Conservation (phyloP, 176 grass and related monocot genomes). For the Elymus sibiricus region DNA sequence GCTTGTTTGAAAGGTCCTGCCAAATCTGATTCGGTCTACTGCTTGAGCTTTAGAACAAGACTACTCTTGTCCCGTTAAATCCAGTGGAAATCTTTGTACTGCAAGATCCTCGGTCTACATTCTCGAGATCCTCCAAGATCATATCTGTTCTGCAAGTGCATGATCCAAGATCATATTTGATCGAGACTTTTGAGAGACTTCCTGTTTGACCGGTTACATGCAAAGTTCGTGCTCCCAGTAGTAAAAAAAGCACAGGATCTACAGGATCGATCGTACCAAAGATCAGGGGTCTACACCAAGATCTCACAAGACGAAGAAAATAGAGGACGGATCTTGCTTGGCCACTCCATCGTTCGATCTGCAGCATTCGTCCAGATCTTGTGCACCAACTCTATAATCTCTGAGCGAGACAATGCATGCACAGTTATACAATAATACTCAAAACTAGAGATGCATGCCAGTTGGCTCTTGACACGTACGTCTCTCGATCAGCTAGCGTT, state of each 20-base stretch:
- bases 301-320: not conserved
- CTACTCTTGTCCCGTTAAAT: not conserved
- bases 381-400: not conserved
- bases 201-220: not conserved
- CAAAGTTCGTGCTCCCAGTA: not conserved
- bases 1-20: too few species aligned
- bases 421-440: not conserved
- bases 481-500: not conserved
- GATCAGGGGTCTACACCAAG: not conserved
- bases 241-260: not conserved
- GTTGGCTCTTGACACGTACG: not conserved
- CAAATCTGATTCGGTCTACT: not conserved
- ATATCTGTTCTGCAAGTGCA: not conserved
- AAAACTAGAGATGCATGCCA: not conserved
- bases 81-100: not conserved
- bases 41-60: not conserved
- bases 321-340: not conserved
- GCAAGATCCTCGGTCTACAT: not conserved
- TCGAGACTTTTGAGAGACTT: not conserved
- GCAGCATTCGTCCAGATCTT: not conserved
- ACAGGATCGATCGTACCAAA: not conserved
- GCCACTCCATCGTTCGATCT: not conserved
- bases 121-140: not conserved
- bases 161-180: not conserved
- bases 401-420: not conserved